Conservation (phyloP, 306 rosid genomes). For the Malus orientalis region DNA sequence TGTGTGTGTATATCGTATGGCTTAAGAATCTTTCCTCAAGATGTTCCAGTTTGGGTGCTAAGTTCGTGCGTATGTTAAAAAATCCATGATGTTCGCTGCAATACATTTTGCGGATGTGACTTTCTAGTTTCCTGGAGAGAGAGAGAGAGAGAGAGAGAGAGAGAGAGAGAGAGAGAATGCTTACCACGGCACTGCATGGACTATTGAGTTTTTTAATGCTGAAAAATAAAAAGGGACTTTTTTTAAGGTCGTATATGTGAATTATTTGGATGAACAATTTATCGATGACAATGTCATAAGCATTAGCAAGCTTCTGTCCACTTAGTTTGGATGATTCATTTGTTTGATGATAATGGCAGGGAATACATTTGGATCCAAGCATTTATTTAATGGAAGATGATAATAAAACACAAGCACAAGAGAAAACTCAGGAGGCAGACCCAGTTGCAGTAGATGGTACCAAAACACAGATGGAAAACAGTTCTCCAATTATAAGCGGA, state of each 20-base stretch:
- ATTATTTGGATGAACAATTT: not conserved
- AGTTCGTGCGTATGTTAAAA: not conserved
- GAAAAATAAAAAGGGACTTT: not conserved
- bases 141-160: not conserved
- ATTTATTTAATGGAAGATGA: constrained; percentile 92
- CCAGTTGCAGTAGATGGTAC: constrained; percentile 33
- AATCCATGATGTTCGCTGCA: not conserved
- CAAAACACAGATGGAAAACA: constrained; percentile 25
- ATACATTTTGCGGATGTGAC: not conserved
- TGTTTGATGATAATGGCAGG: constrained; percentile 38
- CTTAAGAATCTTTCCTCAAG: not conserved
- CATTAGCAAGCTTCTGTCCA: not conserved
- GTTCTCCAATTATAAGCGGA: constrained; percentile 15
- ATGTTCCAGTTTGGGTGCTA: not conserved
- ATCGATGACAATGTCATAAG: not conserved
- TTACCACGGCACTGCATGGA: not conserved
- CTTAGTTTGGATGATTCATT: not conserved
- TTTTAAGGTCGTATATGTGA: not conserved
- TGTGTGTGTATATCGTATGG: not conserved
- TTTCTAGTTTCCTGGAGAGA: not conserved
- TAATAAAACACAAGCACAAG: constrained; percentile 40
- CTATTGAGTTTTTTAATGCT: not conserved
- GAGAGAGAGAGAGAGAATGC: not conserved
- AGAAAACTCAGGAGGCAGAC: constrained; percentile 40
- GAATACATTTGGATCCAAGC: constrained; percentile 95